Conservation (phyloP, 805 yeast genomes). For the Tetrapisispora namnaoensis region DNA sequence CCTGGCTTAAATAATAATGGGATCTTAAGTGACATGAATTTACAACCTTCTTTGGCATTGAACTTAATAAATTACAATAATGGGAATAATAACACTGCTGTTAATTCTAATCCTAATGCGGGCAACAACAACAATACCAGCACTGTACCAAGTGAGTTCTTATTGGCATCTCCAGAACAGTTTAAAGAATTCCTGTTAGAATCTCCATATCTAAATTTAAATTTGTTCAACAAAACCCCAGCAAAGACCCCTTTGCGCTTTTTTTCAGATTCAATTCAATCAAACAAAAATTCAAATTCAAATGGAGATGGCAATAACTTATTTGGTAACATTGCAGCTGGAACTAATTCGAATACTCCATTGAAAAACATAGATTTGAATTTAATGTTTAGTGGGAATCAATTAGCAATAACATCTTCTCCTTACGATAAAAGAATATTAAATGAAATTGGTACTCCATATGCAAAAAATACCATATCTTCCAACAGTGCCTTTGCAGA, state of each 20-base stretch:
- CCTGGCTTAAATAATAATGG: slow-evolving; percentile 10
- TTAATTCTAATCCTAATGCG: background rate
- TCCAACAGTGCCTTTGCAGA: slow-evolving; percentile 28
- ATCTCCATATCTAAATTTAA: slow-evolving; percentile 24
- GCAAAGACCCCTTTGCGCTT: slow-evolving; percentile 29
- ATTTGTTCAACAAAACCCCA: slow-evolving; percentile 27
- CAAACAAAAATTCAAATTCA: slow-evolving; percentile 4
- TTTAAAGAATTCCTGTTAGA: slow-evolving; percentile 27
- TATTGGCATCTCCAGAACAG: slow-evolving; percentile 29
- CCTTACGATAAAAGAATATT: slow-evolving; percentile 28
- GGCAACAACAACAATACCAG: slow-evolving; percentile 2
- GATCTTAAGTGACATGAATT: slow-evolving; percentile 24
- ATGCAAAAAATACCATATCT: slow-evolving; percentile 15
- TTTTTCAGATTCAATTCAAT: slow-evolving; percentile 11
- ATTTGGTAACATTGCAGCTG: slow-evolving; percentile 1
- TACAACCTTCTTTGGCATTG: slow-evolving; percentile 28
- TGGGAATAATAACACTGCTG: background rate
- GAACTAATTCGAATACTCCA: slow-evolving; percentile 15
- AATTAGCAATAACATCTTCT: slow-evolving; percentile 17
- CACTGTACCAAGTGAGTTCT: slow-evolving; percentile 22
- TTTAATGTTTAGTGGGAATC: slow-evolving; percentile 24
- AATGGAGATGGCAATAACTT: slow-evolving; percentile 2
- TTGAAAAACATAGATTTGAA: slow-evolving; percentile 26
- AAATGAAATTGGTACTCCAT: slow-evolving; percentile 27
- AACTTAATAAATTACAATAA: slow-evolving; percentile 7